Percentiles rank a stretch among this genome's conserved stretches.
These are phyloP conservation scores for Dactylellina leptospora DNA, from an alignment of 2,329 filamentous ascomycete species.

Conservation along the genomic window DNA sequence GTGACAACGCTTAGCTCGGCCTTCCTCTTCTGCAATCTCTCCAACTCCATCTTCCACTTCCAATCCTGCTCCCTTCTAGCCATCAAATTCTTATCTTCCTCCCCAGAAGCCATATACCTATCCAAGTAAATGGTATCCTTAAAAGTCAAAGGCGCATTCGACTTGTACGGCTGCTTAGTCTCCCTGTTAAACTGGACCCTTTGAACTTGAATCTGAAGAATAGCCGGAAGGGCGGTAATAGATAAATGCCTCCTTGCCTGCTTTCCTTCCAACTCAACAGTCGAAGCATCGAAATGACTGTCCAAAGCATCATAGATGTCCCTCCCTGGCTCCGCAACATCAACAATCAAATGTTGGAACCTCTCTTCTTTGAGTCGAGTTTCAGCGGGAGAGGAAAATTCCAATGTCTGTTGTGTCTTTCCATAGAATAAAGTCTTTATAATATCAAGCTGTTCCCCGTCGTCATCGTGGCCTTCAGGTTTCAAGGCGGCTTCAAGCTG, in stretches of 20 bases:
- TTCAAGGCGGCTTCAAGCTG: slow-evolving; percentile 89
- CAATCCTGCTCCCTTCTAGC: slow-evolving; percentile 74
- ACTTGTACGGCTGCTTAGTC: slow-evolving; percentile 72
- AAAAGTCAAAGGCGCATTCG: slow-evolving; percentile 79
- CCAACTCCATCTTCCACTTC: slow-evolving; percentile 74
- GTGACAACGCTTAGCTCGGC: slow-evolving; percentile 57
- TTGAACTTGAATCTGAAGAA: slow-evolving; percentile 89
- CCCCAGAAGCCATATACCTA: slow-evolving; percentile 76
- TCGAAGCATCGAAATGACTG: slow-evolving; percentile 81
- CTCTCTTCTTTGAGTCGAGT: slow-evolving; percentile 70
- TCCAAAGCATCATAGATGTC: slow-evolving; percentile 86
- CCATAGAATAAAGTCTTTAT: slow-evolving; percentile 73
- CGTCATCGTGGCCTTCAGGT: slow-evolving; percentile 71
- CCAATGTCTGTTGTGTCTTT: slow-evolving; percentile 60
- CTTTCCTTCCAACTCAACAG: slow-evolving; percentile 72
- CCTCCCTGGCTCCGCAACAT: slow-evolving; percentile 67
- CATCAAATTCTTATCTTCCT: slow-evolving; percentile 68
- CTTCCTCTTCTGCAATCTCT: slow-evolving; percentile 64
- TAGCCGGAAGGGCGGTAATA: slow-evolving; percentile 78
- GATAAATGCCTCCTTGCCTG: slow-evolving; percentile 72
- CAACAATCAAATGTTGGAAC: slow-evolving; percentile 71
- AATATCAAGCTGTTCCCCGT: slow-evolving; percentile 80
- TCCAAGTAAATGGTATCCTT: slow-evolving; percentile 85
- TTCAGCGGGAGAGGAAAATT: slow-evolving; percentile 55
- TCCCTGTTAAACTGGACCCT: slow-evolving; percentile 76